These are phyloP conservation scores for Sordaria brevicollis DNA, from an alignment of 495 filamentous ascomycete genomes.

Conservation along the genomic window DNA sequence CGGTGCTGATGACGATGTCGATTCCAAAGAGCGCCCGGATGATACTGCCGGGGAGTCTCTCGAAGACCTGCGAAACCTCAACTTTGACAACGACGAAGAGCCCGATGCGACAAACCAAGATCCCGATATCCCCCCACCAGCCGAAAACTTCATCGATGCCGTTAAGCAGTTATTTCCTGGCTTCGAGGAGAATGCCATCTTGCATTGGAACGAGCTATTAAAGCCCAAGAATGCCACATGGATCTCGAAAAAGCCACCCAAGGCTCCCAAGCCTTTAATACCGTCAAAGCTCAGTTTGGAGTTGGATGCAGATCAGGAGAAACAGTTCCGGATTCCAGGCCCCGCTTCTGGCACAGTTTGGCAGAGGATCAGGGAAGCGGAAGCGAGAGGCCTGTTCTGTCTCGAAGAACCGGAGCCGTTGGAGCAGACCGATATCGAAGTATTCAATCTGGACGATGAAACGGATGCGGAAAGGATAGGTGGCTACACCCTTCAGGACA, in stretches of 20 bases:
- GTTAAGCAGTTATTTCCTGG: constrained; percentile 59
- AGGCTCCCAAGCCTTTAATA: constrained; percentile 67
- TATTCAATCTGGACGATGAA: constrained; percentile 40
- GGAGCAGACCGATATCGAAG: constrained; percentile 47
- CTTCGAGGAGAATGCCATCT: constrained; percentile 54
- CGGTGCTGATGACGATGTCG: constrained; percentile 17
- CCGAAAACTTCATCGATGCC: constrained; percentile 56
- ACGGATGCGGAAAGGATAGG: constrained; percentile 55
- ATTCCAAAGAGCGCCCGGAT: constrained; percentile 19
- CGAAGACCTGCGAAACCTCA: constrained; percentile 26
- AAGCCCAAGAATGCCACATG: constrained; percentile 63
- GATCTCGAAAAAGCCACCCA: constrained; percentile 55
- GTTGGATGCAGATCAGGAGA: constrained; percentile 68
- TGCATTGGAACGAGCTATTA: constrained; percentile 63
- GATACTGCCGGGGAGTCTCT: constrained; percentile 8
- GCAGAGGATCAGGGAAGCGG: constrained; percentile 47
- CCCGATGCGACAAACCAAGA: constrained; percentile 32
- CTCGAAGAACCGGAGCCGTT: constrained; percentile 34
- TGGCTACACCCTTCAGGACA: constrained; percentile 60
- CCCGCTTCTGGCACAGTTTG: constrained; percentile 28
- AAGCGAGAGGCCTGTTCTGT: constrained; percentile 49
- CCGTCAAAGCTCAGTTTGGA: constrained; percentile 84
- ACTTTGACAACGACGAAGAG: constrained; percentile 34
- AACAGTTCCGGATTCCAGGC: constrained; percentile 59
- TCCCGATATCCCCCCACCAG: constrained; percentile 43